Percentiles rank a stretch among this genome's conserved stretches.
phyloP scores from a whole-genome alignment of 768 basidiomycete species.

The Trametes cubensis region DNA sequence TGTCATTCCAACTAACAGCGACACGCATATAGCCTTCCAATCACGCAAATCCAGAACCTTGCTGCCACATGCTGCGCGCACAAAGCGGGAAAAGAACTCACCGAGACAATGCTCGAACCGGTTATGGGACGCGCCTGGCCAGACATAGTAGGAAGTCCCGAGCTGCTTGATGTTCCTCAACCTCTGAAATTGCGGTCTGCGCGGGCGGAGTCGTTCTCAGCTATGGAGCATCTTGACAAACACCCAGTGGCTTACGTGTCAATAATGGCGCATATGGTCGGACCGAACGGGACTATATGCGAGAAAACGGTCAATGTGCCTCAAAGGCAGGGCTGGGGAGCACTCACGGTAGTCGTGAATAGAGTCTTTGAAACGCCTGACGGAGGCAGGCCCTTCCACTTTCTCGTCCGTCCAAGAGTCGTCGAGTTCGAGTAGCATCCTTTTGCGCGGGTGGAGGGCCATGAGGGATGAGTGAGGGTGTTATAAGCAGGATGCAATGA shows the following conservation, averaged over 20 bases:
- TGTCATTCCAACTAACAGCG: too few species aligned
- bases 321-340: neutral
- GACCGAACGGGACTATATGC: constrained; percentile 36
- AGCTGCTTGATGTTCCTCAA: constrained; percentile 79
- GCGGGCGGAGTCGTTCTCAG: neutral
- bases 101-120: constrained; percentile 87
- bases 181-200: constrained; percentile 75
- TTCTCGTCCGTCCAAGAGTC: constrained; percentile 12
- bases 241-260: constrained; percentile 60
- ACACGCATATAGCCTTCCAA: too few species aligned
- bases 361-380: constrained; percentile 33
- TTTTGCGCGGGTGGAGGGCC: constrained; percentile 2
- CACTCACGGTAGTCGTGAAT: constrained; percentile 34
- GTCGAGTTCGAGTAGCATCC: constrained; percentile 25
- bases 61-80: neutral
- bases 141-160: constrained; percentile 74
- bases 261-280: constrained; percentile 52
- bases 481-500: constrained; percentile 4
- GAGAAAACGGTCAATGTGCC: neutral
- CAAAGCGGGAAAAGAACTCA: constrained; percentile 33
- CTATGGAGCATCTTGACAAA: neutral
- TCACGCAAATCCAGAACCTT: too few species aligned
- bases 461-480: neutral
- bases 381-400: constrained; percentile 8
- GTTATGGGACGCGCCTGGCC: constrained; percentile 77